Base-by-base conservation (phyloP, 306 rosid genomes). In the Sicyos edulis region DNA sequence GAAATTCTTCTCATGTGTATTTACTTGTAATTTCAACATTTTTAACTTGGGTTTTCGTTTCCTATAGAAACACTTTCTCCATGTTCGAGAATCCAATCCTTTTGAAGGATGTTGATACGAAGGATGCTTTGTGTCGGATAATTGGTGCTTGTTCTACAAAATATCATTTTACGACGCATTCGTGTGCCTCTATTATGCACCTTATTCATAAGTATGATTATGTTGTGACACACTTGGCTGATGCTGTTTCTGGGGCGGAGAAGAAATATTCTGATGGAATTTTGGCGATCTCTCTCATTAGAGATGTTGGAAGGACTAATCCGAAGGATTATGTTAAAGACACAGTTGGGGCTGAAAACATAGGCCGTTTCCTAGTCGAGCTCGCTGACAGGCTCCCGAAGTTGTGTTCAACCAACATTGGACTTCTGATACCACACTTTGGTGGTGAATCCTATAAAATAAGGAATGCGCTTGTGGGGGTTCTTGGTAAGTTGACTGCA, bases 371-470 rank as follows among this genome's bases (percentile, higher is more conserved):
- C 77, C 80, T 92, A 71, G 93, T 88, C 54, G 98, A 90, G 81
- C 91, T 92, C 63, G 86, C 98, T 60, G 98, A 86, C 37, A 92
- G 96, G 73, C 76, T 92, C 76, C 98, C 98, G 14, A 92, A 87
- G 78, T 78, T 90, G 86, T 51, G 88, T 47, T 88, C 98, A 17
- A 83, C 89, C n/a, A 92, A 92, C 80, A 84, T 92, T 61, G 98
- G 98, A 63, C 83, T 92, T 72, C 83, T 92, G 62, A 79, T 92
- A 62, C 93, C 93, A 64, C 98, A 92, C 82, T 90, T 92, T 81
- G 98, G 96, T 76, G 98, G 98, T 21, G 98, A 92, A 47, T 92
- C 96, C 15, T 92, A 92, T 75, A 92, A 92, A 88, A 90, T 90
- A 58, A 81, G 98, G 75, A 92, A 90, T 51, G 91, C 98, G 67